A percentile compares a stretch with the other conserved stretches of the same genome.
phyloP scores from a whole-genome alignment of 192 early-diverging fungal genomes.

The Coemansia sp. region DNA sequence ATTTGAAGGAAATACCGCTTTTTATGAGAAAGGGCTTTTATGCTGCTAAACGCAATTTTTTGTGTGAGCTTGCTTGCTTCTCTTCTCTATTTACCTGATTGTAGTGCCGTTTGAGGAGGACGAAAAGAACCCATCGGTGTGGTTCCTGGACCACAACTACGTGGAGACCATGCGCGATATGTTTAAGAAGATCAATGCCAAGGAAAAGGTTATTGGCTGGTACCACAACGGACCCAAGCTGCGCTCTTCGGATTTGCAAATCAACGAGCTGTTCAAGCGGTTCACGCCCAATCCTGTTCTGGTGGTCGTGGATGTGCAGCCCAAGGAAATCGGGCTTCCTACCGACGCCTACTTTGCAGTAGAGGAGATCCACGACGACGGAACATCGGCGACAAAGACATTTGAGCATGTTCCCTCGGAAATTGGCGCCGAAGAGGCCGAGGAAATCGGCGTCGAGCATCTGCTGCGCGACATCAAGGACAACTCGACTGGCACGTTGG shows the following conservation, averaged over 20 bases:
- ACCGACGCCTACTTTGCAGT: slow-evolving; percentile 97
- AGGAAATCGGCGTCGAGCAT: slow-evolving; percentile 99
- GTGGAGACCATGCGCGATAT: slow-evolving; percentile 99
- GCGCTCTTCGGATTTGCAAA: slow-evolving; percentile 91
- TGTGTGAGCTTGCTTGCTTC: too few relatives aligned
- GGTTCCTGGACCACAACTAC: slow-evolving; percentile 99
- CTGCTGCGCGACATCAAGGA: slow-evolving; percentile 98
- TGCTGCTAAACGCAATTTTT: too few relatives aligned
- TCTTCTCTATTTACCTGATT: too few relatives aligned
- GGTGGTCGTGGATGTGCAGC: slow-evolving; percentile 97
- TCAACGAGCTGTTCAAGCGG: slow-evolving; percentile 96
- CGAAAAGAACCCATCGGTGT: slow-evolving; percentile 94
- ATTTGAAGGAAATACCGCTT: too few relatives aligned
- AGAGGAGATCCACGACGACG: slow-evolving; percentile 98
- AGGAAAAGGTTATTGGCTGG: slow-evolving; percentile 96
- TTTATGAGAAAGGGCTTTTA: too few relatives aligned
- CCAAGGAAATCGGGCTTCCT: slow-evolving; percentile 87
- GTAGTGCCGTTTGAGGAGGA: slow-evolving; percentile 99
- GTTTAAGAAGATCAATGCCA: slow-evolving; percentile 99
- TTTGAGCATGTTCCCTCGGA: slow-evolving; percentile 94
- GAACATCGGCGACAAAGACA: slow-evolving; percentile 92
- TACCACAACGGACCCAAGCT: slow-evolving; percentile 99
- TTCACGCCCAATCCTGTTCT: slow-evolving; percentile 94
- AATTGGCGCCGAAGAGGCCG: slow-evolving; percentile 99
- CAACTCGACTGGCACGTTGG: slow-evolving; percentile 89